These are phyloP conservation scores for Purpureocillium lavendulum DNA, from an alignment of 2,329 filamentous ascomycete species.

Conservation along the genomic window DNA sequence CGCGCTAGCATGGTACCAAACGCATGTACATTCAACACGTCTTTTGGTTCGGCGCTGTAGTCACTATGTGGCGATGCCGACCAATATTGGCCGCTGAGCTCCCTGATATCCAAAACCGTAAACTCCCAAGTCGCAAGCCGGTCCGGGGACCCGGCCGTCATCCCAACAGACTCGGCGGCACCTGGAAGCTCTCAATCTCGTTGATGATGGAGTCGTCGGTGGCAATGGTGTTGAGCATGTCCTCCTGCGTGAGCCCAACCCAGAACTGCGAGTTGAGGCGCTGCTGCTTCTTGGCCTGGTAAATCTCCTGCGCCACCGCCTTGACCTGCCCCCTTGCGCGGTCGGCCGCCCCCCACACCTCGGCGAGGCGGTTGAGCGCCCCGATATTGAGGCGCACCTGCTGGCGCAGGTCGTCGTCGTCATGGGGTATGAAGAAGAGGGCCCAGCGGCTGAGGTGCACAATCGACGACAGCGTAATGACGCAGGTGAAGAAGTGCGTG, in stretches of 20 bases:
- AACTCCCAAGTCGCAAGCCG: not conserved
- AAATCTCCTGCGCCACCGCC: slow-evolving; percentile 71
- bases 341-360: slow-evolving; percentile 65
- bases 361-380: slow-evolving; percentile 59
- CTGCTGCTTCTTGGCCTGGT: slow-evolving; percentile 47
- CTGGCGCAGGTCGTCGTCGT: slow-evolving; percentile 62
- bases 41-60: too few species aligned
- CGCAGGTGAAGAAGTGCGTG: slow-evolving; percentile 78
- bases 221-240: slow-evolving; percentile 46
- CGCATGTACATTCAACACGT: too few species aligned
- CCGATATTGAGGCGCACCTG: slow-evolving; percentile 73
- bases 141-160: not conserved
- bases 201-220: slow-evolving; percentile 51
- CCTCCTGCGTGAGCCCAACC: slow-evolving; percentile 45
- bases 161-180: slow-evolving; percentile 11
- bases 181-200: slow-evolving; percentile 38
- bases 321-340: slow-evolving; percentile 66
- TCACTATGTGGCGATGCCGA: too few species aligned
- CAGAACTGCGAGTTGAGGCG: slow-evolving; percentile 45
- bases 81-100: too few species aligned
- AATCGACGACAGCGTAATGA: slow-evolving; percentile 69
- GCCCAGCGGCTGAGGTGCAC: slow-evolving; percentile 77
- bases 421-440: slow-evolving; percentile 49
- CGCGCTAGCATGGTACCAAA: too few species aligned
- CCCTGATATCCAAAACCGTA: too few species aligned